Conservation (phyloP, 75 land plant genomes). For the Cupressus sempervirens region DNA sequence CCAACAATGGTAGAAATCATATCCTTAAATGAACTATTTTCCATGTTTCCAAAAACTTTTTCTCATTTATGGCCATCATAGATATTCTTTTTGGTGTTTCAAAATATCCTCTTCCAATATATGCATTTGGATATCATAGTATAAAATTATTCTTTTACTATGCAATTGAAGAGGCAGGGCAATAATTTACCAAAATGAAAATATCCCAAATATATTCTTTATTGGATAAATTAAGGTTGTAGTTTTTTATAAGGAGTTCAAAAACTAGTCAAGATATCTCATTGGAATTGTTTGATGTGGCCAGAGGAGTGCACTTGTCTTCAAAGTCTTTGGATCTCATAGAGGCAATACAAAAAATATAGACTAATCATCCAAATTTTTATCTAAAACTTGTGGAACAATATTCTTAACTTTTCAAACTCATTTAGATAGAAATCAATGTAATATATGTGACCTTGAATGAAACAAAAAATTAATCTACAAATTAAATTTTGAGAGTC, state of each 20-base stretch:
- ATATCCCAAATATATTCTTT: background rate
- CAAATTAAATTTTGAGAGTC: background rate
- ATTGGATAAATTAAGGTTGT: constrained; percentile 46
- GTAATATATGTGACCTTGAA: background rate
- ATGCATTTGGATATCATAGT: too few species aligned
- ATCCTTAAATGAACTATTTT: too few species aligned
- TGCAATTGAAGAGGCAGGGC: background rate
- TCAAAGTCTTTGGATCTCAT: constrained; percentile 43
- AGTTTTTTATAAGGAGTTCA: constrained; percentile 72
- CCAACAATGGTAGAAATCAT: constrained; percentile 84
- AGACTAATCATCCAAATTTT: constrained; percentile 36
- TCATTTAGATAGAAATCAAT: background rate
- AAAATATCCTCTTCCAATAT: background rate
- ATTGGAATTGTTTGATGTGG: constrained; percentile 56
- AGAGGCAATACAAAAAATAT: constrained; percentile 38
- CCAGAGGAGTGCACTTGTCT: constrained; percentile 67
- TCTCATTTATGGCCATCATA: too few species aligned
- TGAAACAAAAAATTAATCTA: background rate
- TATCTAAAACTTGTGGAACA: constrained; percentile 53
- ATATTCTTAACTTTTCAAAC: background rate
- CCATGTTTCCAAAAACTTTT: background rate
- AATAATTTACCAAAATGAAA: background rate
- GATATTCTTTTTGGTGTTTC: background rate
- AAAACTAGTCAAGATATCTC: constrained; percentile 75
- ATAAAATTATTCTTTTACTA: background rate